A percentile compares a stretch with the other conserved stretches of the same genome.
Evolutionary conservation across 2,329 filamentous ascomycete genomes (phyloP).

Genomic region (Xylaria sp.): DNA sequence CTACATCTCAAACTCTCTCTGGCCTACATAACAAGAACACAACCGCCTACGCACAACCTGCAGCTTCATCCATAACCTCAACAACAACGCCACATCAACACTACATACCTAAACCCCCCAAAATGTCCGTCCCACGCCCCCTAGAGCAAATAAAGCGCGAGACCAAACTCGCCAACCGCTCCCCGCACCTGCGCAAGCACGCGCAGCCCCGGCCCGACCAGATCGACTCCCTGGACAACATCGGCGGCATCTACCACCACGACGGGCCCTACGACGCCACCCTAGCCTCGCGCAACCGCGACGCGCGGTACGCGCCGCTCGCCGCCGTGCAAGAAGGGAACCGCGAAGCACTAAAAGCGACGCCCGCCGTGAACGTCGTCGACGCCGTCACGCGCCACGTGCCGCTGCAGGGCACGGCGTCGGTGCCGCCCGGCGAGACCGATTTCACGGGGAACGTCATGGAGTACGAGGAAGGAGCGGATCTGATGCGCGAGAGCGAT

Average conservation of each 20-base stretch:
- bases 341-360: constrained; percentile 80
- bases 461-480: constrained; percentile 85
- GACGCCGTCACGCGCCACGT: constrained; percentile 79
- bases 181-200: constrained; percentile 73
- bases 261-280: constrained; percentile 91
- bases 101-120: neutral
- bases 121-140: constrained; percentile 66
- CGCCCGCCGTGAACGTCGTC: constrained; percentile 78
- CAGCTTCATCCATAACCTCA: neutral
- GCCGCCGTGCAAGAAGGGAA: constrained; percentile 81
- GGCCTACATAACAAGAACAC: too few species aligned
- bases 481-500: constrained; percentile 81
- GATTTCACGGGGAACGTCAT: constrained; percentile 76
- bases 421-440: constrained; percentile 76
- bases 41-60: too few species aligned
- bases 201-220: constrained; percentile 76
- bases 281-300: constrained; percentile 76
- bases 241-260: constrained; percentile 80
- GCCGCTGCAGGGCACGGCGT: constrained; percentile 83
- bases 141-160: constrained; percentile 74
- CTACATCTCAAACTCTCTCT: neutral
- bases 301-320: constrained; percentile 73
- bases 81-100: neutral
- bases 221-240: constrained; percentile 82
- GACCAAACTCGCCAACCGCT: constrained; percentile 71